A percentile compares a stretch with the other conserved stretches of the same genome.
phyloP scores from a whole-genome alignment of 2,329 filamentous ascomycete genomes.

The Parastagonospora nodorum region DNA sequence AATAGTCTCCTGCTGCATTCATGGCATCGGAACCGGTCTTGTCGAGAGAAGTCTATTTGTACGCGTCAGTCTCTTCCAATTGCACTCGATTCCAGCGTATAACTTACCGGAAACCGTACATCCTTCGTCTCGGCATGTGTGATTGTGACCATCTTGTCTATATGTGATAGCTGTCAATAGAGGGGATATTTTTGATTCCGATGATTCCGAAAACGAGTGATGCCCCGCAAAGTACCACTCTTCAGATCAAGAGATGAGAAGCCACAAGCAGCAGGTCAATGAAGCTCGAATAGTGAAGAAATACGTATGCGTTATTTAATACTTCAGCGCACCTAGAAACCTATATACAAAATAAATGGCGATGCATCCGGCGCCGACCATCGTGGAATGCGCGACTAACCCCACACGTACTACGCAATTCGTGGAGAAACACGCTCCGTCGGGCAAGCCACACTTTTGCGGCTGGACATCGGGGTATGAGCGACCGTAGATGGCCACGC shows the following conservation, averaged over 20 bases:
- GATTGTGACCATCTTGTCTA: conserved; percentile 52
- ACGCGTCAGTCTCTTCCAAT: background rate
- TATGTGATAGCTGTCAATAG: background rate
- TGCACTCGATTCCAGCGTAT: background rate
- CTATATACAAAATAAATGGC: background rate
- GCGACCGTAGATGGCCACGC: background rate
- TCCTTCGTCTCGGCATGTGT: conserved; percentile 53
- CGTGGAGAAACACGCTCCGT: conserved; percentile 17
- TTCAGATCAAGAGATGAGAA: background rate
- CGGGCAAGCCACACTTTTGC: conserved; percentile 12
- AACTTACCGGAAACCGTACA: conserved; percentile 55
- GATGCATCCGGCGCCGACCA: background rate
- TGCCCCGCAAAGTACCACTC: conserved; percentile 6
- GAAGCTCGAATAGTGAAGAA: background rate
- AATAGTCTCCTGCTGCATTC: conserved; percentile 94
- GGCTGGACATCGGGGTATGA: conserved; percentile 12
- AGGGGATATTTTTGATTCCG: background rate
- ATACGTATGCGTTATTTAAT: background rate
- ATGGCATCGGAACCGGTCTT: conserved; percentile 97
- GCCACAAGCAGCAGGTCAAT: background rate
- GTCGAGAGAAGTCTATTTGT: conserved; percentile 76
- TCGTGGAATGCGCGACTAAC: conserved; percentile 3
- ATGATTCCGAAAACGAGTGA: background rate
- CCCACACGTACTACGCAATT: conserved; percentile 16
- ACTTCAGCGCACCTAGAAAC: background rate